phyloP scores from a whole-genome alignment of 1,284 basidiomycete genomes.

The Coniferiporia sulphurascens region DNA sequence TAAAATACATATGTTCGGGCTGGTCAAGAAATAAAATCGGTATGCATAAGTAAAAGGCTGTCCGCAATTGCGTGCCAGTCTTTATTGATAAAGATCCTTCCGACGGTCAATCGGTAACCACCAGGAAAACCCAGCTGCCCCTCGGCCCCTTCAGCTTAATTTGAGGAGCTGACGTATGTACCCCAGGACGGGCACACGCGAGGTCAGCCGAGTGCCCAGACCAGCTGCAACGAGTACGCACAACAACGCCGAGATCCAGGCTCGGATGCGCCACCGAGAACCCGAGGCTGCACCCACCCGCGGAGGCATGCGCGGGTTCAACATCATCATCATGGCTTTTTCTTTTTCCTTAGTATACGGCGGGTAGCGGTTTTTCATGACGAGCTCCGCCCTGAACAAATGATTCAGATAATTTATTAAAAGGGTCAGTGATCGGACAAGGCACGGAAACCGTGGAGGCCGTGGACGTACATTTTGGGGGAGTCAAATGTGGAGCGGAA shows the following conservation, averaged over 20 bases:
- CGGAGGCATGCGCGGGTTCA: slow-evolving; percentile 11
- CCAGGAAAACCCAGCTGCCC: too few species aligned
- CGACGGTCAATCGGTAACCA: too few species aligned
- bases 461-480: slow-evolving; percentile 49
- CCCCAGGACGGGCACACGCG: not conserved
- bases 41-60: too few species aligned
- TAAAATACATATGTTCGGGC: too few species aligned
- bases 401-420: not conserved
- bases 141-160: not conserved
- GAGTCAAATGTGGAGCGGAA: slow-evolving; percentile 54
- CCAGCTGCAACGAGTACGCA: slow-evolving; percentile 15
- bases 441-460: slow-evolving; percentile 10
- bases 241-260: slow-evolving; percentile 8
- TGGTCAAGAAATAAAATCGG: too few species aligned
- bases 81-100: too few species aligned
- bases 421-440: not conserved
- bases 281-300: not conserved
- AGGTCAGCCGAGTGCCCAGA: slow-evolving; percentile 3
- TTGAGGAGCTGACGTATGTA: not conserved
- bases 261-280: not conserved
- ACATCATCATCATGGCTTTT: not conserved
- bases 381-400: slow-evolving; percentile 45
- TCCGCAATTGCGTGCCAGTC: too few species aligned
- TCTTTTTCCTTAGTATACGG: slow-evolving; percentile 44
- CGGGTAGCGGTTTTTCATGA: slow-evolving; percentile 56